Conservation (phyloP, 2,329 filamentous ascomycete species). For the Fusarium staphyleae region DNA sequence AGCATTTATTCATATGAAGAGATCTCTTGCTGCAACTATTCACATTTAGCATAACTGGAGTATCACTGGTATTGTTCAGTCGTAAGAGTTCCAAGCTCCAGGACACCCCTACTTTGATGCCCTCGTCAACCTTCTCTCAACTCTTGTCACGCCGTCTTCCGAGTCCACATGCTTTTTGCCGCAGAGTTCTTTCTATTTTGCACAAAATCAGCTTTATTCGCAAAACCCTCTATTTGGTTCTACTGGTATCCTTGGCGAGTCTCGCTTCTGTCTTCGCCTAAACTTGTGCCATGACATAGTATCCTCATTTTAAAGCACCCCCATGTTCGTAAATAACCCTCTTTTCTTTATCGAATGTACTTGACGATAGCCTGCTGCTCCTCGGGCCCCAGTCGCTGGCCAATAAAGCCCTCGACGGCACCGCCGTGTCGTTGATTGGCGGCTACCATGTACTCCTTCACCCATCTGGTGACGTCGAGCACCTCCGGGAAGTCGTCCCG, state of each 20-base stretch:
- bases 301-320: conserved; percentile 12
- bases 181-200: conserved; percentile 3
- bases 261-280: background rate
- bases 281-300: background rate
- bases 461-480: conserved; percentile 83
- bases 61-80: too few relatives aligned
- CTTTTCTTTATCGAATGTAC: conserved; percentile 53
- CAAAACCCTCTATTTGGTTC: conserved; percentile 8
- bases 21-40: too few relatives aligned
- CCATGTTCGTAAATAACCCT: background rate
- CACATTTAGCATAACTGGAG: too few relatives aligned
- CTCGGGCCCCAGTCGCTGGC: conserved; percentile 72
- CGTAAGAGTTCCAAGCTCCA: too few relatives aligned
- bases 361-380: conserved; percentile 60
- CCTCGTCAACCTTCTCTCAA: background rate
- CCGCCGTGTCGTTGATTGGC: conserved; percentile 78
- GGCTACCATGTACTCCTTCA: conserved; percentile 76
- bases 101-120: background rate
- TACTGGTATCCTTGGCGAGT: conserved; percentile 30
- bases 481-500: conserved; percentile 89
- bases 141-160: too few relatives aligned
- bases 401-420: conserved; percentile 73
- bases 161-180: background rate
- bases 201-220: conserved; percentile 14
- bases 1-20: too few relatives aligned